phyloP scores from a whole-genome alignment of 306 rosid species.

The Trifolium pratense region DNA sequence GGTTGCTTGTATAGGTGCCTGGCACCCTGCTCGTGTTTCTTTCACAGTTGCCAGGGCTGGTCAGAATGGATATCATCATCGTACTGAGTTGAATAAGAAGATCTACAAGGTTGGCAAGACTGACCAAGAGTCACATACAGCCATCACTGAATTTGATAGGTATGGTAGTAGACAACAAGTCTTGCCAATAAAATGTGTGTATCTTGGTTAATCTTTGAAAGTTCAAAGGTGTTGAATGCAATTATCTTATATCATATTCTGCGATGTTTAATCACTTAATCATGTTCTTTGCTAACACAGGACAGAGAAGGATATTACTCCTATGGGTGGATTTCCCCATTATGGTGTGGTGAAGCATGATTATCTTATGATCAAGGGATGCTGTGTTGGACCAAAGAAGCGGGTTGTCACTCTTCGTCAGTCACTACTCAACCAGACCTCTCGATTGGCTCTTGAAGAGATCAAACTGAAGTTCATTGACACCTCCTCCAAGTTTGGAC shows the following conservation, averaged over 20 bases:
- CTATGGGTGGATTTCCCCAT: conserved; percentile 87
- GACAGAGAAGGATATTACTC: conserved; percentile 81
- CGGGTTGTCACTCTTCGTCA: conserved; percentile 75
- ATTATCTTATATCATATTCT: background rate
- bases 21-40: conserved; percentile 95
- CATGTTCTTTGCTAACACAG: conserved; percentile 30
- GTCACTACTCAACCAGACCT: conserved; percentile 72
- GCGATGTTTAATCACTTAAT: background rate
- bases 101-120: conserved; percentile 71
- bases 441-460: conserved; percentile 70
- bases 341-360: conserved; percentile 74
- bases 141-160: conserved; percentile 59
- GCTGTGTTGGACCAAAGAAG: conserved; percentile 80
- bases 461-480: conserved; percentile 75
- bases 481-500: conserved; percentile 81
- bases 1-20: conserved; percentile 95
- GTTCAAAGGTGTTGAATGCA: background rate
- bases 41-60: conserved; percentile 93
- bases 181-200: too few relatives aligned
- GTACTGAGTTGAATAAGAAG: conserved; percentile 86
- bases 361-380: conserved; percentile 65
- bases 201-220: background rate
- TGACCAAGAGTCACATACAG: conserved; percentile 67
- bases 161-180: conserved; percentile 8
- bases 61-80: conserved; percentile 90